Evolutionary conservation across 305 asterid species (phyloP).

Genomic region (Plantago lanceolata): DNA sequence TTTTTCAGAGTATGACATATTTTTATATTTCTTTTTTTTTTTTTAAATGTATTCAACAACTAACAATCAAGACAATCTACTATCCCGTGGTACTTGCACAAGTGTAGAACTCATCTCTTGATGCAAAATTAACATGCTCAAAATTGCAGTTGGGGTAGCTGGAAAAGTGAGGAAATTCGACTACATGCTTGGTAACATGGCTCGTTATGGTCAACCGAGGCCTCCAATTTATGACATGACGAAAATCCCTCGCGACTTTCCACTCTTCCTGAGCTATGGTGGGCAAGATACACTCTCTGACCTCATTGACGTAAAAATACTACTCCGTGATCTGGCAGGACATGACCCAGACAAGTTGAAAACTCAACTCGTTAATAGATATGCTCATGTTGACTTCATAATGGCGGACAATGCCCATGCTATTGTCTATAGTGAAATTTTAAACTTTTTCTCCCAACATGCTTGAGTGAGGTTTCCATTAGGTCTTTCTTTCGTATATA

Average conservation of each 20-base stretch:
- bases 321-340: constrained; percentile 47
- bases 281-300: constrained; percentile 71
- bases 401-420: constrained; percentile 64
- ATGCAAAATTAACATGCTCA: background rate
- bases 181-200: constrained; percentile 40
- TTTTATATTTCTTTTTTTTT: too few relatives aligned
- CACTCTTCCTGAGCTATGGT: constrained; percentile 69
- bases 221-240: constrained; percentile 59
- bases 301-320: constrained; percentile 43
- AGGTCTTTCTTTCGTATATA: too few relatives aligned
- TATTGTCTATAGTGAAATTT: constrained; percentile 47
- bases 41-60: too few relatives aligned
- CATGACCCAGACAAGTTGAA: constrained; percentile 61
- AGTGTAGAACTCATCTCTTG: too few relatives aligned
- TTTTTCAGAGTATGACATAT: constrained; percentile 72
- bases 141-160: constrained; percentile 45
- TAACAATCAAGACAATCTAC: too few relatives aligned
- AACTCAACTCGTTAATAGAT: constrained; percentile 56
- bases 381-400: constrained; percentile 79
- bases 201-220: constrained; percentile 48
- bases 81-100: too few relatives aligned
- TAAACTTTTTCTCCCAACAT: constrained; percentile 55
- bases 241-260: constrained; percentile 53
- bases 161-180: constrained; percentile 58
- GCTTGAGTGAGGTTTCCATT: too few relatives aligned